phyloP scores from a whole-genome alignment of 352 stramenopile species.

The Globisporangium perplexum region DNA sequence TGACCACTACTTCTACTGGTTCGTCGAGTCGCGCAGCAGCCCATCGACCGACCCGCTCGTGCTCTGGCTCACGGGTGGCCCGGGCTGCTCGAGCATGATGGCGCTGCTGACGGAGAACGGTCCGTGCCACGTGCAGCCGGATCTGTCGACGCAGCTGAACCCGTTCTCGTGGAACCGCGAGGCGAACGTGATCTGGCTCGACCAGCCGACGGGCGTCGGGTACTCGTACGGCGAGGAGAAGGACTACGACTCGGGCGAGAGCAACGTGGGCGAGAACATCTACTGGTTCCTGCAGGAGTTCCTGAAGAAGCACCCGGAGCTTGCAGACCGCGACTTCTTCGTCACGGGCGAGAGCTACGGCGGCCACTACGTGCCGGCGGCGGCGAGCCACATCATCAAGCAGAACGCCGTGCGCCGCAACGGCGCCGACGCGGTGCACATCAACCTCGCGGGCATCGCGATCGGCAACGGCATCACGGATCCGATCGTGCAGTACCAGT shows the following conservation, averaged over 20 bases:
- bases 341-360: conserved; percentile 36
- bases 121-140: conserved; percentile 24
- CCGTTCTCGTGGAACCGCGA: conserved; percentile 33
- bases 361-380: conserved; percentile 32
- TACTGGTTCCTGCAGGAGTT: conserved; percentile 34
- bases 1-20: conserved; percentile 44
- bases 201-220: conserved; percentile 29
- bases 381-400: conserved; percentile 25
- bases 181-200: conserved; percentile 35
- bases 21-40: conserved; percentile 24
- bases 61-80: conserved; percentile 34
- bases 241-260: conserved; percentile 26
- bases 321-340: conserved; percentile 22
- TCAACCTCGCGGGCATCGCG: conserved; percentile 31
- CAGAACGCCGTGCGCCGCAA: conserved; percentile 10
- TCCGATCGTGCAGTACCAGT: conserved; percentile 24
- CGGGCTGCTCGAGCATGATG: conserved; percentile 31
- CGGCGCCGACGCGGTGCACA: conserved; percentile 1
- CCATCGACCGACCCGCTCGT: conserved; percentile 23
- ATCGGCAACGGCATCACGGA: conserved; percentile 36
- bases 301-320: conserved; percentile 26
- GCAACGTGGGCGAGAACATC: conserved; percentile 35
- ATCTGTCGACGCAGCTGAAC: conserved; percentile 20
- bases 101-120: conserved; percentile 32
- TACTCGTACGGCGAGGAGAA: conserved; percentile 22